Evolutionary conservation across 2,329 filamentous ascomycete species (phyloP), one percentile per base, ranked within the genome.

Genomic region (Aureobasidium sp.): DNA sequence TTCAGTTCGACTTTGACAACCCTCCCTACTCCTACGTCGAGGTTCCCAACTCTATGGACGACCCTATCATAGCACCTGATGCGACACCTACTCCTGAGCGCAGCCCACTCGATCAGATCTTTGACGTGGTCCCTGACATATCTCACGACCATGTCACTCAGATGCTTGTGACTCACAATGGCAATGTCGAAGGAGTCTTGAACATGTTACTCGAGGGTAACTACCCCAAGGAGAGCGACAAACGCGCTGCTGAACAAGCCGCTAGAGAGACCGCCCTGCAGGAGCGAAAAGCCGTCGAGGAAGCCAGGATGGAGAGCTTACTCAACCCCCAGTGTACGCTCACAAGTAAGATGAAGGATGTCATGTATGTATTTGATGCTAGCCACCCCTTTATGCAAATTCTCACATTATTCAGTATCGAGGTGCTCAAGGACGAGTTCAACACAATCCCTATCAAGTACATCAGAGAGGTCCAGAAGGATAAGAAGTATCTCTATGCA

Each of bases 401-500:
- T 4, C 59, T 62, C 8, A 62, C 36, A 10, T 5, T 23, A 4
- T 36, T 25, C 29, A 66, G 64, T 29, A 43, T 66, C n/a, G 47
- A 61, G 11, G 72, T 77, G 15, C 73, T 83, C 16, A 81, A 80
- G 68, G 77, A 80, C 60, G 79, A 83, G 51, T 83, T 82, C 58
- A 75, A 72, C 0, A 70, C 74, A 10, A 71, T 82, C 8, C 76
- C 80, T 1, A 71, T 74, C 15, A 70, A 72, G 20, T 76, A 77
- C 66, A 78, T 83, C 67, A 68, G 69, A 23, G 70, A 73, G 25
- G 71, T 72, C 2, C 55, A 81, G 8, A 58, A 36, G 20, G 51
- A 65, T 15, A 66, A 76, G 7, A 74, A 75, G 58, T 77, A 78
- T 23, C 74, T 82, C 7, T 82, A 74, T 70, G 77, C 79, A 66